Evolutionary conservation across 768 basidiomycete species (phyloP), one percentile per base, ranked within the genome.

Genomic region (Termitomyces sp.): DNA sequence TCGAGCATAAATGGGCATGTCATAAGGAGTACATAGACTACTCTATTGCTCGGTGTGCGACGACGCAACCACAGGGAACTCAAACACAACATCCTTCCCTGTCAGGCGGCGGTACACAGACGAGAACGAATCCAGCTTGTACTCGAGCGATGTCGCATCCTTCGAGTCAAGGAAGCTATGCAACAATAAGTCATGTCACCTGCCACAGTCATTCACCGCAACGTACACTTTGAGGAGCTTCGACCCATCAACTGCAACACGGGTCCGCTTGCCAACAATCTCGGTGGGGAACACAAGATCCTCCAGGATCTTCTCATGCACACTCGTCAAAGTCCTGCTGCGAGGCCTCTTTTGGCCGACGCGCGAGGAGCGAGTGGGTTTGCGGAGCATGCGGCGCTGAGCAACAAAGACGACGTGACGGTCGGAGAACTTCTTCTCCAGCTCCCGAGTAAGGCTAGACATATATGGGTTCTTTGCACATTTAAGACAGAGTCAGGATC

Each of bases 381-480:
- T 98, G 82, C 90, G 92, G 76, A 98, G 84, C 89, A 98, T 95
- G 73, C 96, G 89, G 76, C 97, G 94, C 81, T 99, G 97, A 58
- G 92, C 97, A 75, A 98, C 88, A 76, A 99, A 98, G 61, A 99
- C 93, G 75, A 99, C 94, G 79, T 98, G 96, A 75, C 95, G 89
- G 81, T 98, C 97, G 50, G 97, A 94, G 82, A 99, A 98, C 81
- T 99, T 99, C 88, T 99, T 99, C 88, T 99, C 97, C 72, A 99
- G 86, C 76, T 98, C 96, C 58, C 96, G 90, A 63, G 96, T 98
- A 74, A 98, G 90, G 77, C 96, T 98, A 64, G 45, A 63, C 36
- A 61, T 28, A 58, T 58, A 57, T 54, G 60, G 57, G 56, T 63
- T 59, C 38, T 63, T 59, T 33, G 62, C 62, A 55, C 57, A 51